Evolutionary conservation across 352 stramenopile genomes (phyloP), one percentile per base, ranked within the genome.

Genomic region (Globisporangium cederbergense): DNA sequence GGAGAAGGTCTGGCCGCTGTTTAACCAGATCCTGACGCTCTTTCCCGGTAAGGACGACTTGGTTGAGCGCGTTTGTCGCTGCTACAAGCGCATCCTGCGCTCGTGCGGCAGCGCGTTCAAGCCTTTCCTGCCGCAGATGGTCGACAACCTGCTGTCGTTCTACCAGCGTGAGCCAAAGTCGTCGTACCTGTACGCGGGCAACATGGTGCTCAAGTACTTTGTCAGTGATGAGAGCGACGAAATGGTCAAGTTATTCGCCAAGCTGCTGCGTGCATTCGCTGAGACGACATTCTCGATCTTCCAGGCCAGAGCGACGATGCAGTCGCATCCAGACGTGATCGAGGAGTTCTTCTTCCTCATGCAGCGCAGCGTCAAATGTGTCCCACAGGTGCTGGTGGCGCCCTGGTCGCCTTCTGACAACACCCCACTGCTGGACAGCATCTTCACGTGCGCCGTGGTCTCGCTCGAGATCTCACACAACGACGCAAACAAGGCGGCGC

Each of bases 311-410:
- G 63, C 72, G 8, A 82, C 72, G 61, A 93, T 79, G 75, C 90
- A 76, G 62, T 71, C 71, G 62, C 83, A 97, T 65, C 96, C 94
- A 11, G 95, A 98, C 70, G 86, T 98, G 36, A 86, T 98, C 9
- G 96, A 99, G 72, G 96, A 98, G 73, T 97, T 98, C 50, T 99
- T 99, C 68, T 98, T 92, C 73, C 73, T 98, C 36, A 93, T 98
- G 74, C 89, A 97, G 52, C 84, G 93, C 22, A 89, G 93, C 52
- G 78, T 98, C 10, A 85, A 81, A 40, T 87, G 85, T 60, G 88
- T 96, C 40, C 94, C 94, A 0, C 79, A 88, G 46, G 73, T 86
- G 18, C 71, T 97, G 3, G 73, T 90, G 9, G 70, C 73, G 50
- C 60, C 72, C 6, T 51, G 73, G 11, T 86, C 40, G 8, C 16